Evolutionary conservation across 495 filamentous ascomycete species (phyloP).

Genomic region (Talaromyces borbonicus): DNA sequence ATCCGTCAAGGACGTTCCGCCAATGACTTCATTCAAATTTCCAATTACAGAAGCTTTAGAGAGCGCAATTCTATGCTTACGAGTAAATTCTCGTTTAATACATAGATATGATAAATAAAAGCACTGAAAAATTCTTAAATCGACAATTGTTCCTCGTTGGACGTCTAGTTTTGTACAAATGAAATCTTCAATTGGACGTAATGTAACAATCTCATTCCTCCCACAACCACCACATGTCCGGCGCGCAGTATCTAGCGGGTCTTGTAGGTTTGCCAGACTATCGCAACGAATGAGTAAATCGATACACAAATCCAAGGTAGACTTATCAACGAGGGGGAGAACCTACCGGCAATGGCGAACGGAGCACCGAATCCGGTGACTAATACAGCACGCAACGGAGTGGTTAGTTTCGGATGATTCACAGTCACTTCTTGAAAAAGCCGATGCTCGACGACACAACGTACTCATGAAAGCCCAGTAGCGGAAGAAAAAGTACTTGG

Average conservation of each 20-base stretch:
- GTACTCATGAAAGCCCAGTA: constrained; percentile 75
- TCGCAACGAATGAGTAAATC: constrained; percentile 18
- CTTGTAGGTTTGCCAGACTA: constrained; percentile 87
- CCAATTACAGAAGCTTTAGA: not conserved
- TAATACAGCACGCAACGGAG: constrained; percentile 20
- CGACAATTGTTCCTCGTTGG: too few relatives aligned
- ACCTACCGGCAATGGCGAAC: constrained; percentile 75
- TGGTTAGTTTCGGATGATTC: too few relatives aligned
- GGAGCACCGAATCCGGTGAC: constrained; percentile 68
- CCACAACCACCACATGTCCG: not conserved
- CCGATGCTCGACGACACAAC: constrained; percentile 29
- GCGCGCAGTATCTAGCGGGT: constrained; percentile 17
- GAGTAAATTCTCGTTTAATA: too few relatives aligned
- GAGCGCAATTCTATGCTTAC: not conserved
- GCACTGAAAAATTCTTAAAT: too few relatives aligned
- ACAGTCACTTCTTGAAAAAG: too few relatives aligned
- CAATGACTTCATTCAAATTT: constrained; percentile 45
- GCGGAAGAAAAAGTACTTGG: constrained; percentile 67
- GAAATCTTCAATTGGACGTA: constrained; percentile 5
- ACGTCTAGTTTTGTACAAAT: constrained; percentile 10
- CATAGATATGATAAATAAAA: too few relatives aligned
- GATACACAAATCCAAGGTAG: not conserved
- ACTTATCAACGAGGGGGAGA: constrained; percentile 8
- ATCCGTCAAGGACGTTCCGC: constrained; percentile 21
- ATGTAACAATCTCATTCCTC: constrained; percentile 1